Evolutionary conservation across 306 rosid species (phyloP), one percentile per base, ranked within the genome.

Genomic region (Ceratonia siliqua): DNA sequence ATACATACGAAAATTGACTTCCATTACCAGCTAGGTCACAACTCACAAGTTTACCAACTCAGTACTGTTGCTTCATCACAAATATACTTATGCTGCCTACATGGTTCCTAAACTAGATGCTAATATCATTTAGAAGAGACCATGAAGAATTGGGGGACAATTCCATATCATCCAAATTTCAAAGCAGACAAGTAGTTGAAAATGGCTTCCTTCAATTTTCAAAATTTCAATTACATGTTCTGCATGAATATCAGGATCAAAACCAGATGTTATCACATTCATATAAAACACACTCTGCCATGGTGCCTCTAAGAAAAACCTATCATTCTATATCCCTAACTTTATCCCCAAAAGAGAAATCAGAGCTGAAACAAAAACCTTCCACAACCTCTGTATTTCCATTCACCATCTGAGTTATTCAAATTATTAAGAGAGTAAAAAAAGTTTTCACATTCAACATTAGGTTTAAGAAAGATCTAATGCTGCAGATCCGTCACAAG

Each of bases 61-160:
- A 17, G 17, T 30, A 54, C 49, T 21, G 55, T 61, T 21, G 38
- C 21, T 35, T n/a, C 8, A 12, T 33, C 3, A 14, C 21, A 62
- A 62, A 33, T 21, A 6, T 38, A 74, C 43, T 6, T 32, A 43
- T 38, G 25, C 28, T 74, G 17, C 52, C 8, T 32, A 45, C 20
- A 74, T 33, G 58, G 50, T 62, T 33, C 15, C 45, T 46, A 38
- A 73, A 73, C 36, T 61, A 72, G 62, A 38, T 75, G 4, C 32
- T 4, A 6, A 67, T 10, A 28, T 24, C 48, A 67, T 12, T 30
- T 14, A 20, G 43, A 65, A 54, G 49, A 20, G 2, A n/a, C 27
- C 4, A 42, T n/a, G 62, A 46, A 33, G 33, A 69, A 56, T 46
- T 5, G 70, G 54, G 54, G 69, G n/a, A 57, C 20, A 62, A 10